Percentiles rank a stretch among this genome's conserved stretches.
These are phyloP conservation scores for Cunninghamia lanceolata DNA, from an alignment of 75 land plant genomes.

Conservation along the genomic window DNA sequence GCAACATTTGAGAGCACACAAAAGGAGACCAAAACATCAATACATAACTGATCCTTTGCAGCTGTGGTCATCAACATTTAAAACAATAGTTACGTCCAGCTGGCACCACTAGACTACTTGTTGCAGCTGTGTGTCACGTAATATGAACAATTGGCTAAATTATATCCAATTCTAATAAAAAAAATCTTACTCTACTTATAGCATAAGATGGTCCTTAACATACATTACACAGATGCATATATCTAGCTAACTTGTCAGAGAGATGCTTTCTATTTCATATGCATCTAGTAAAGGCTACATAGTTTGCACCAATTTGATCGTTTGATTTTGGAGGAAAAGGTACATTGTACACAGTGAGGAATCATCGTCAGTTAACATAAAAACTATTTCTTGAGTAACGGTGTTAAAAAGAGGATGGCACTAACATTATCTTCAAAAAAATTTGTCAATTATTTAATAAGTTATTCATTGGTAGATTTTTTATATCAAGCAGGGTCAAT, in stretches of 20 bases:
- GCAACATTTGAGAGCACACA: background rate
- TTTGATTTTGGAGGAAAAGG: background rate
- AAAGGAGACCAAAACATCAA: background rate
- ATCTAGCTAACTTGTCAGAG: background rate
- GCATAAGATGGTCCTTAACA: background rate
- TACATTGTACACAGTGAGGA: background rate
- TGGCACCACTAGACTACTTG: background rate
- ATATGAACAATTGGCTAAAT: background rate
- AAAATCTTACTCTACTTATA: background rate
- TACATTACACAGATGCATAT: background rate
- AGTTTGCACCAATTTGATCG: background rate
- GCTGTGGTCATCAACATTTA: background rate
- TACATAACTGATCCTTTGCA: background rate
- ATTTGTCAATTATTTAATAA: background rate
- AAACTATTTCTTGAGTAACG: background rate
- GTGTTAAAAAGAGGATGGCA: background rate
- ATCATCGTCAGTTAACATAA: background rate
- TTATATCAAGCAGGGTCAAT: background rate
- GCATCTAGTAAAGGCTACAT: background rate
- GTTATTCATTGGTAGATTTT: background rate
- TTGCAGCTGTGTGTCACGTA: background rate
- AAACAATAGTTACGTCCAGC: background rate
- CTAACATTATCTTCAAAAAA: background rate
- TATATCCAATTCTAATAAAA: background rate
- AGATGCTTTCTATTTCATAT: background rate